Conservation (phyloP, 805 yeast species). For the Saccharomyces jurei region DNA sequence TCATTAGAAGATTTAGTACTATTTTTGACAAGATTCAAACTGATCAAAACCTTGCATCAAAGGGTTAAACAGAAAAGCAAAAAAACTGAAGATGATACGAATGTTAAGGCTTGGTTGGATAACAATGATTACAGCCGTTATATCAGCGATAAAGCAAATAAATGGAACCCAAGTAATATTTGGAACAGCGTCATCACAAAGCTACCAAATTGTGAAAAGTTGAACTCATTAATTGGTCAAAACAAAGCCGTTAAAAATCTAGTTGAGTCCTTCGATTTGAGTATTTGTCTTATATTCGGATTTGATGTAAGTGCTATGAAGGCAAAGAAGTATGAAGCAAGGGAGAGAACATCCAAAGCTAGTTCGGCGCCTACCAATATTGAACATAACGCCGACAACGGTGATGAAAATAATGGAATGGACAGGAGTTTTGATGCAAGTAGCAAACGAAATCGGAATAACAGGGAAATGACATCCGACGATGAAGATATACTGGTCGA, state of each 20-base stretch:
- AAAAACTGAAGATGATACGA: not conserved
- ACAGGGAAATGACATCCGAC: conserved; percentile 6
- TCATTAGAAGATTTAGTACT: not conserved
- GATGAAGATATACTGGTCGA: conserved; percentile 22
- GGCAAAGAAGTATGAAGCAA: conserved; percentile 20
- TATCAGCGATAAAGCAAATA: conserved; percentile 23
- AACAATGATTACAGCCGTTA: not conserved
- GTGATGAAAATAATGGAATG: conserved; percentile 1
- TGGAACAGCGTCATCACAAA: conserved; percentile 31
- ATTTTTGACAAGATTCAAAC: not conserved
- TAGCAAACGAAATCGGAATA: conserved; percentile 1
- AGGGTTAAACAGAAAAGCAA: not conserved
- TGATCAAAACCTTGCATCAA: not conserved
- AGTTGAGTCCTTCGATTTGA: not conserved
- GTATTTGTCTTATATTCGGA: not conserved
- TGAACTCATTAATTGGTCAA: conserved; percentile 4
- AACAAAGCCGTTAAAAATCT: conserved; percentile 4
- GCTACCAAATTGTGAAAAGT: conserved; percentile 18
- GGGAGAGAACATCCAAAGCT: conserved; percentile 11
- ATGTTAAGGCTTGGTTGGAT: not conserved
- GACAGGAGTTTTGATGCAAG: not conserved
- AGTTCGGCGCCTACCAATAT: conserved; percentile 1
- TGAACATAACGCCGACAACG: conserved; percentile 10
- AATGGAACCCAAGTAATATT: conserved; percentile 40
- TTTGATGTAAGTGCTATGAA: not conserved